Evolutionary conservation across 2,329 filamentous ascomycete genomes (phyloP).

Genomic region (Epichloe sibirici): DNA sequence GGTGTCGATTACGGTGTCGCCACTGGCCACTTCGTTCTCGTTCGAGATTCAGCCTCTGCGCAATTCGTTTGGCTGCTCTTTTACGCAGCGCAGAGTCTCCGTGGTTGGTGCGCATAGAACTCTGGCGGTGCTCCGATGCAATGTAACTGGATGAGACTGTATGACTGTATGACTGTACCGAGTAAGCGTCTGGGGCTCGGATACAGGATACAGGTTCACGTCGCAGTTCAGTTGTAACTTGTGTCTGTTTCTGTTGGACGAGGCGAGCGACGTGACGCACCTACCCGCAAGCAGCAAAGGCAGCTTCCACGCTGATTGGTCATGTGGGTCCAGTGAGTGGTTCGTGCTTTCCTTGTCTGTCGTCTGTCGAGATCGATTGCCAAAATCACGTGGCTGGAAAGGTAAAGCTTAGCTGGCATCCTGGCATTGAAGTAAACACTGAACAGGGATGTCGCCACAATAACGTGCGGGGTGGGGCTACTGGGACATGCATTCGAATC

Average conservation of each 20-base stretch:
- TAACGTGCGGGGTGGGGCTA: too few species aligned
- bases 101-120: background rate
- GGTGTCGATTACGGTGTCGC: background rate
- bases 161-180: too few species aligned
- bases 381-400: slow-evolving; percentile 1
- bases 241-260: background rate
- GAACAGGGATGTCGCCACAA: too few species aligned
- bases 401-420: background rate
- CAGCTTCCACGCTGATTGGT: background rate
- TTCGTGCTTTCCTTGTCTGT: background rate
- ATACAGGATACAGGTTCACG: background rate
- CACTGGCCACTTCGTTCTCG: background rate
- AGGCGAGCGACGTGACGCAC: slow-evolving; percentile 4
- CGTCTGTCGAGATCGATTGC: background rate
- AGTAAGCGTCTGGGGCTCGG: background rate
- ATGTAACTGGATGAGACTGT: background rate
- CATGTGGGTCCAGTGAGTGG: background rate
- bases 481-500: too few species aligned
- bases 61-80: background rate
- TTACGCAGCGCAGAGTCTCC: background rate
- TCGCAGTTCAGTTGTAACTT: background rate
- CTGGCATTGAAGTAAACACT: too few species aligned
- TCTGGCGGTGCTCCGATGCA: background rate
- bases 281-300: slow-evolving; percentile 4
- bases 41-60: background rate